Evolutionary conservation across 164 flowering plant species (phyloP).

Genomic region (Tinospora cordifolia): DNA sequence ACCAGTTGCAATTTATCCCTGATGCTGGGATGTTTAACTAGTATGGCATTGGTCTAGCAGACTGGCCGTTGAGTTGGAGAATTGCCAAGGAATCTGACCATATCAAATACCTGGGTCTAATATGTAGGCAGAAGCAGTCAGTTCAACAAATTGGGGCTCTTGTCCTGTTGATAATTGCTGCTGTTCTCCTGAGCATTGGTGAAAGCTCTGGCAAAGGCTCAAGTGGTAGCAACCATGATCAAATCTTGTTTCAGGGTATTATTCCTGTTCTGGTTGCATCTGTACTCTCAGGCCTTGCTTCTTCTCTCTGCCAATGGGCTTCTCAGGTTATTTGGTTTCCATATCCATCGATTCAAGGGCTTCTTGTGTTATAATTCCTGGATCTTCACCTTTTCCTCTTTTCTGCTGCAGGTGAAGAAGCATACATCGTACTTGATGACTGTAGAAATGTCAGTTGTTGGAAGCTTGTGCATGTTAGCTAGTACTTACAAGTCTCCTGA

Average conservation of each 20-base stretch:
- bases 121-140: conserved; percentile 76
- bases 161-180: conserved; percentile 76
- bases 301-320: conserved; percentile 97
- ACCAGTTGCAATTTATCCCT: background rate
- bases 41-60: background rate
- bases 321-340: conserved; percentile 62
- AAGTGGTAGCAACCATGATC: conserved; percentile 44
- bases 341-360: background rate
- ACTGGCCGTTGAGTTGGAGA: background rate
- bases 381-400: background rate
- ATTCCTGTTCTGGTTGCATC: conserved; percentile 96
- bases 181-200: conserved; percentile 83
- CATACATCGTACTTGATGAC: conserved; percentile 94
- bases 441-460: conserved; percentile 92
- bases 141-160: conserved; percentile 87
- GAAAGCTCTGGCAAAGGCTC: conserved; percentile 84
- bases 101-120: conserved; percentile 6
- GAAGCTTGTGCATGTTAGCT: conserved; percentile 77
- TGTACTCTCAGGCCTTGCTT: conserved; percentile 93
- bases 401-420: conserved; percentile 68
- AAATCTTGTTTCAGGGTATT: conserved; percentile 69
- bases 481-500: conserved; percentile 86
- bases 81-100: background rate
- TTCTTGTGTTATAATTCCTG: background rate
- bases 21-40: background rate